Base-by-base conservation (phyloP, 345 rosid genomes). In the Raphanus sativus region DNA sequence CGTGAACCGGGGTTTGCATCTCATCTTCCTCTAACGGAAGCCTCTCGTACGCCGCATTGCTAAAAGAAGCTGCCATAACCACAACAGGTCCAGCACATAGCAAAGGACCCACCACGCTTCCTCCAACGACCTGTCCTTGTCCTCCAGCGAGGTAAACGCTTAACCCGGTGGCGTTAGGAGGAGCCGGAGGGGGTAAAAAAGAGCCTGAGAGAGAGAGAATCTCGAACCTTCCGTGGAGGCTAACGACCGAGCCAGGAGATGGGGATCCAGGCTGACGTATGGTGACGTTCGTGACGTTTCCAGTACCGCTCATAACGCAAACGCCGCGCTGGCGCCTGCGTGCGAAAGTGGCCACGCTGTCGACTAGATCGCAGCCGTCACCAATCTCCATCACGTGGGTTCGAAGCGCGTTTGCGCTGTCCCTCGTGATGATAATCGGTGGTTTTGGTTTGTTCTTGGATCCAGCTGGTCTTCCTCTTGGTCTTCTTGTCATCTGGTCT, bases 31-130 rank as follows among this genome's bases (percentile, higher is more conserved):
- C 99, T 74, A 92, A 76, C 0, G 99, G 99, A 12, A 95, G 90
- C 83, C 99, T 89, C 86, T 95, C 99, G 45, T 95, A 95, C 17
- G 97, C 99, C 2, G 99, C 99, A 84, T 95, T 95, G 75, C 99
- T 92, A 75, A 95, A 95, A 5, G 99, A 95, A 9, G 99, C 99
- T 0, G 98, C 97, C 98, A 92, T 95, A 5, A 95, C 89, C 67
- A 95, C 98, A 6, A 95, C 90, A 0, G 99, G 94, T 6, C 99
- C 98, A 2, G 96, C 85, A 63, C 91, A 88, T 2, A 81, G 71
- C 12, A 95, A 89, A 0, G 96, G 89, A 33, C 99, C 99, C 26
- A 95, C 96, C 8, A 92, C 99, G 64, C 97, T 89, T 10, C 99
- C 99, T 4, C 99, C 99, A 1, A 92, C 92, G 5, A 95, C 99